These are phyloP conservation scores for Rhodotorula sp. DNA, from an alignment of 1,284 basidiomycete genomes.

Conservation along the genomic window DNA sequence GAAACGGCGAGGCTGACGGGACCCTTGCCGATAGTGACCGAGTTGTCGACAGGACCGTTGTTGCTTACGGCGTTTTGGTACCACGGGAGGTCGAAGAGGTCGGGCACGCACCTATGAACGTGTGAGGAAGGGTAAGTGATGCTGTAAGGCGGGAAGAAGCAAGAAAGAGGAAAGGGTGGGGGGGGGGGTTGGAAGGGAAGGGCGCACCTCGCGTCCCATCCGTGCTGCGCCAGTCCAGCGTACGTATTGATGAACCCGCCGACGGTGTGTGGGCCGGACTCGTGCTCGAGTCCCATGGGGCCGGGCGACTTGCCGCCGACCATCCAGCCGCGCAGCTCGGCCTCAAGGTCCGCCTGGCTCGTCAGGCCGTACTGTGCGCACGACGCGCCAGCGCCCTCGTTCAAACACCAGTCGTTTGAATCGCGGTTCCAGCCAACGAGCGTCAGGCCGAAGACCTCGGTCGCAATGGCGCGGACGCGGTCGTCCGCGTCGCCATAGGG, in stretches of 20 bases:
- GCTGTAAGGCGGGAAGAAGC: not conserved
- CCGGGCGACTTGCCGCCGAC: slow-evolving; percentile 28
- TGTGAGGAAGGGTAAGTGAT: not conserved
- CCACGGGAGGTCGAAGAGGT: slow-evolving; percentile 19
- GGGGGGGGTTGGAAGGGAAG: not conserved
- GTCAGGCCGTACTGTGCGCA: slow-evolving; percentile 17
- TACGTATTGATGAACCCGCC: slow-evolving; percentile 69
- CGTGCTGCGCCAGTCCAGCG: slow-evolving; percentile 50
- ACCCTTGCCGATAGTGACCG: slow-evolving; percentile 15
- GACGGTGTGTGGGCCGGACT: slow-evolving; percentile 66
- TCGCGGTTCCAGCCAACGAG: slow-evolving; percentile 14
- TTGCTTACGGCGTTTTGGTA: slow-evolving; percentile 21
- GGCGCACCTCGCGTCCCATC: slow-evolving; percentile 27
- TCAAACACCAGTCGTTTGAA: slow-evolving; percentile 61
- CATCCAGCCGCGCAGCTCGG: slow-evolving; percentile 17
- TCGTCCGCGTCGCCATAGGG: slow-evolving; percentile 68
- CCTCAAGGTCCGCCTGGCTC: slow-evolving; percentile 18
- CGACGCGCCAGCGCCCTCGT: not conserved
- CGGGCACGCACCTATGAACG: slow-evolving; percentile 19
- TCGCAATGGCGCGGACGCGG: slow-evolving; percentile 39
- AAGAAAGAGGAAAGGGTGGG: not conserved
- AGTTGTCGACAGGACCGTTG: slow-evolving; percentile 1
- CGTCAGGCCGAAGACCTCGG: slow-evolving; percentile 35
- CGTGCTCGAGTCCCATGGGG: slow-evolving; percentile 75
- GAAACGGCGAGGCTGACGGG: not conserved